Evolutionary conservation across 2,329 filamentous ascomycete genomes (phyloP).

Genomic region (Graphilbum sp.): DNA sequence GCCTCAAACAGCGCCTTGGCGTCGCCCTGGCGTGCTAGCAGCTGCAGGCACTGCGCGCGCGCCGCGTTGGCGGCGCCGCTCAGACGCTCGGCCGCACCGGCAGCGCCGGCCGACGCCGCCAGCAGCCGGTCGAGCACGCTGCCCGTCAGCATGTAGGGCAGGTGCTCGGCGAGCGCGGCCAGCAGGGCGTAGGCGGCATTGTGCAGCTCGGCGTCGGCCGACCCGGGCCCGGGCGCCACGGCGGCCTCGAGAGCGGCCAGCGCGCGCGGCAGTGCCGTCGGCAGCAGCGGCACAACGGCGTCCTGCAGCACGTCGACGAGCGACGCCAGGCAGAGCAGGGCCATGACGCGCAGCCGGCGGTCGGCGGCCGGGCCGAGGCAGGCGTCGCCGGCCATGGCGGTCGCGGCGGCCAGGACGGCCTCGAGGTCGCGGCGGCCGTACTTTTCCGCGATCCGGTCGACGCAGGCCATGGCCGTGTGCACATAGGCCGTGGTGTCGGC

Average conservation of each 20-base stretch:
- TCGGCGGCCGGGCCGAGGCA: constrained; percentile 58
- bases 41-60: constrained; percentile 51
- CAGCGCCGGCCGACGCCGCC: constrained; percentile 54
- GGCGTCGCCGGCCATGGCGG: constrained; percentile 57
- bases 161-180: constrained; percentile 59
- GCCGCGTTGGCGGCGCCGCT: constrained; percentile 36
- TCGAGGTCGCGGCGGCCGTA: constrained; percentile 85
- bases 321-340: constrained; percentile 77
- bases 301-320: constrained; percentile 79
- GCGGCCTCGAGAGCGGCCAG: constrained; percentile 49
- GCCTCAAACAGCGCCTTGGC: constrained; percentile 60
- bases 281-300: constrained; percentile 68
- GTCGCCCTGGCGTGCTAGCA: constrained; percentile 63
- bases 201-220: constrained; percentile 45
- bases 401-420: constrained; percentile 57
- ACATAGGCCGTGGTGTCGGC: constrained; percentile 53
- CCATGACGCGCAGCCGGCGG: constrained; percentile 59
- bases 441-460: constrained; percentile 85
- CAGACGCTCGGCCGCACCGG: constrained; percentile 33
- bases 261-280: constrained; percentile 54
- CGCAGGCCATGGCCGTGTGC: constrained; percentile 72
- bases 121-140: constrained; percentile 59
- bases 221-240: constrained; percentile 14
- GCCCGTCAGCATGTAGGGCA: constrained; percentile 79
- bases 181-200: constrained; percentile 72